phyloP scores from a whole-genome alignment of 768 basidiomycete genomes.

The Boletus rubescentipes region DNA sequence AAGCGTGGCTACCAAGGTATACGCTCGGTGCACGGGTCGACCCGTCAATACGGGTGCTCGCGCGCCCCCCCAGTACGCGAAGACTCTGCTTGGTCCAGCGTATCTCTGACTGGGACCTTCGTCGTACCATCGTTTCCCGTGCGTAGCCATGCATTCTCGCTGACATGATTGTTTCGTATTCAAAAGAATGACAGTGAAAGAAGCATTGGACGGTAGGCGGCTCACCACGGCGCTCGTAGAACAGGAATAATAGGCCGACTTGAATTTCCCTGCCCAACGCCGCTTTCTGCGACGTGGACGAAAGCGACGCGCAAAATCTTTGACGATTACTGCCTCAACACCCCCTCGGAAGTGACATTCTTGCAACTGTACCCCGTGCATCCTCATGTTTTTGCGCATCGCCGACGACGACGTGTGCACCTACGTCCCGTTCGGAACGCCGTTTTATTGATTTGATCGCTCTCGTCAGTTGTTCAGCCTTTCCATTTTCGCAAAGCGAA shows the following conservation, averaged over 20 bases:
- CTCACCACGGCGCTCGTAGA: neutral
- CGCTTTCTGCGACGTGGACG: neutral
- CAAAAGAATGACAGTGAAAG: neutral
- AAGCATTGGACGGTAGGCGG: neutral
- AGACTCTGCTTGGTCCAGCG: neutral
- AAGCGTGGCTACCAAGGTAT: constrained; percentile 14
- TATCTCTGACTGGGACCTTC: neutral
- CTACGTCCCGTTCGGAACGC: neutral
- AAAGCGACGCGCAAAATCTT: neutral
- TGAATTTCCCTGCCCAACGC: constrained; percentile 5
- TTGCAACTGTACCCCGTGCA: constrained; percentile 1
- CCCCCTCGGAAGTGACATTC: constrained; percentile 7
- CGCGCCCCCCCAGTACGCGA: constrained; percentile 3
- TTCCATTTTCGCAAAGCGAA: neutral
- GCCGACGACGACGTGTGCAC: neutral
- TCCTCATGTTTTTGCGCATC: neutral
- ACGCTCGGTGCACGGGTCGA: constrained; percentile 1
- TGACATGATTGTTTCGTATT: neutral
- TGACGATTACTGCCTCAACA: neutral
- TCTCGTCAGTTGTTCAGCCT: neutral
- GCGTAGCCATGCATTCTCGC: neutral
- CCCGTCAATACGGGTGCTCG: neutral
- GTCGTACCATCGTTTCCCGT: neutral
- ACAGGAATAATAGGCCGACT: neutral
- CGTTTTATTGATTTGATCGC: constrained; percentile 6